Evolutionary conservation across 1,284 basidiomycete species (phyloP).

Genomic region (Coniophora puteana): DNA sequence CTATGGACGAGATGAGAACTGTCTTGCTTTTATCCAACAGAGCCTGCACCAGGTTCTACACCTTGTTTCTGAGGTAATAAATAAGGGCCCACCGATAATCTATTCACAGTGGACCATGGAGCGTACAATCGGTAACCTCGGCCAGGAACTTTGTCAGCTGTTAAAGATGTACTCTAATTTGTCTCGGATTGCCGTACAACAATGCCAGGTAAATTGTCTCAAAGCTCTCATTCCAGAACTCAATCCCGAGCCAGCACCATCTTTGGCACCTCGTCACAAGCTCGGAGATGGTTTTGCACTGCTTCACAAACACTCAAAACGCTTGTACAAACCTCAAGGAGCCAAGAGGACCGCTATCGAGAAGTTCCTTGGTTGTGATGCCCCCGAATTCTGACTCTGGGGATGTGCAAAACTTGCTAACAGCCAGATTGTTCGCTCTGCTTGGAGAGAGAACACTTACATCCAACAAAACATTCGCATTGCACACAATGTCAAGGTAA

Average conservation of each 20-base stretch:
- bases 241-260: conserved; percentile 5
- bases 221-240: conserved; percentile 23
- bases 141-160: conserved; percentile 26
- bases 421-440: no score
- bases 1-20: conserved; percentile 7
- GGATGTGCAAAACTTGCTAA: no score
- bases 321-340: background rate
- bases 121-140: conserved; percentile 32
- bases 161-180: conserved; percentile 30
- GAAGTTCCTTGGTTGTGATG: conserved; percentile 1
- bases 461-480: conserved; percentile 19
- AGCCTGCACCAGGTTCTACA: conserved; percentile 29
- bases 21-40: conserved; percentile 29
- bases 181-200: conserved; percentile 20
- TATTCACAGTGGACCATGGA: conserved; percentile 32
- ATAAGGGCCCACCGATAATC: conserved; percentile 21
- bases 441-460: no score
- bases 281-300: conserved; percentile 21
- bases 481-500: conserved; percentile 25
- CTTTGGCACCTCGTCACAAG: conserved; percentile 11
- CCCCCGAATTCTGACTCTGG: no score
- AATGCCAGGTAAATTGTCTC: conserved; percentile 27
- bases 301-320: conserved; percentile 7
- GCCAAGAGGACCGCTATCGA: conserved; percentile 9
- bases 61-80: conserved; percentile 20